Evolutionary conservation across 495 filamentous ascomycete genomes (phyloP).

Genomic region (Aspergillus egyptiacus): DNA sequence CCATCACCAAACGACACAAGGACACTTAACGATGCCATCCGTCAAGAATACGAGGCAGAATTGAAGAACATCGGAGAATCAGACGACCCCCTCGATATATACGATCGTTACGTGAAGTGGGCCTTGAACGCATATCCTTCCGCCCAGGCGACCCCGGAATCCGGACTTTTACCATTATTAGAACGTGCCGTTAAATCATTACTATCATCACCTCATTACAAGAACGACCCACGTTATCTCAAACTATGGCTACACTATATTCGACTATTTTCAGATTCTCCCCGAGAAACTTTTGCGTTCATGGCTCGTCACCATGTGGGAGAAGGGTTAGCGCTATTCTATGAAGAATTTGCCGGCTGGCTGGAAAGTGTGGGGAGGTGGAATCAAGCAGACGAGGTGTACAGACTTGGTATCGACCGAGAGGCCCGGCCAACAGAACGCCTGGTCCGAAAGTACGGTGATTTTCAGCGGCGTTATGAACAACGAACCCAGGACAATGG

Average conservation of each 20-base stretch:
- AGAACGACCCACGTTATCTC: constrained; percentile 89
- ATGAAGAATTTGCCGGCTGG: constrained; percentile 94
- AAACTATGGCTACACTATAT: constrained; percentile 94
- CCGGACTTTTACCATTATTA: constrained; percentile 78
- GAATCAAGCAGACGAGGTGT: constrained; percentile 91
- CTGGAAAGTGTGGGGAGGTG: constrained; percentile 79
- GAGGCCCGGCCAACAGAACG: constrained; percentile 80
- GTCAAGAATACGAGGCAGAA: constrained; percentile 82
- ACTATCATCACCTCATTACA: constrained; percentile 76
- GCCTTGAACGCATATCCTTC: constrained; percentile 91
- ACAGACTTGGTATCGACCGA: constrained; percentile 75
- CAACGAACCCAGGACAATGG: constrained; percentile 54
- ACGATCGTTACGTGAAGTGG: constrained; percentile 96
- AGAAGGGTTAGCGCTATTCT: constrained; percentile 85
- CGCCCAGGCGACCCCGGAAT: constrained; percentile 84
- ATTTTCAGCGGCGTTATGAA: constrained; percentile 77
- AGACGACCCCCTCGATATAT: constrained; percentile 92
- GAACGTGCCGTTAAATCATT: constrained; percentile 91
- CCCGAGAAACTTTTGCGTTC: constrained; percentile 87
- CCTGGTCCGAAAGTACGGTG: constrained; percentile 77
- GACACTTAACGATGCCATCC: constrained; percentile 68
- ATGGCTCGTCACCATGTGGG: constrained; percentile 83
- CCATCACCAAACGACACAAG: constrained; percentile 64
- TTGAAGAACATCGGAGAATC: constrained; percentile 70
- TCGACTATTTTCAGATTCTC: constrained; percentile 82